Base-by-base conservation (phyloP, 2,329 filamentous ascomycete species). In the Gliomastix tumulicola region DNA sequence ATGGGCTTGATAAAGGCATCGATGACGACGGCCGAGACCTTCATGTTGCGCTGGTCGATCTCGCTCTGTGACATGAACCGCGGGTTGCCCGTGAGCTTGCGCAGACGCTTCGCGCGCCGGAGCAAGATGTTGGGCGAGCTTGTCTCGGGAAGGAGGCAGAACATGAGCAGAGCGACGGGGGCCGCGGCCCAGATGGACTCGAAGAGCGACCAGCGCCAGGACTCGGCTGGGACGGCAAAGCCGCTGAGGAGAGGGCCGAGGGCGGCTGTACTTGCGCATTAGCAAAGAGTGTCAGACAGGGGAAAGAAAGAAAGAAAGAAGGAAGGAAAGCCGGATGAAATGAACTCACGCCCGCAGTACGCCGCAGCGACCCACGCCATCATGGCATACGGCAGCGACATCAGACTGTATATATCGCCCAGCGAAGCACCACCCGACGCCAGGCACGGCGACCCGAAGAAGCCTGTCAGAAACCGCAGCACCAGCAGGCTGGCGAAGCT, bases 401-500 rank as follows among this genome's bases (percentile, higher is more conserved):
- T 60, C 15, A 76, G 52, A 30, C 64, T 70, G 48, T 74, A 78
- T 50, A 75, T 68, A 44, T 76, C 71, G 34, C 63, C 62, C 0
- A 74, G 57, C 0, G 69, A 68, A 4, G 71, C 71, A 19, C 63
- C 70, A 6, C 69, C 71, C 1, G 71, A 82, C 0, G 80, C 79
- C 7, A 86, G 58, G 51, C 74, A 79, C 0, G 80, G 81, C 7
- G 69, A 75, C 8, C 79, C 79, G 44, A 82, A 79, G 64, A 83
- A 79, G 3, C 78, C 79, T 41, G 76, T 74, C 5, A 83, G 55
- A 56, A 82, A 82, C 2, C 79, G 69, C 4, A 80, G 62, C 3
- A 82, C 74, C 47, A 84, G 67, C 9, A 87, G 63, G 0, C 78
- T 78, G 0, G 74, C 60, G 36, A 79, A 82, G 59, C 79, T 82